phyloP scores from a whole-genome alignment of 2,329 filamentous ascomycete species.

The Pseudovirgaria hyperparasitica region DNA sequence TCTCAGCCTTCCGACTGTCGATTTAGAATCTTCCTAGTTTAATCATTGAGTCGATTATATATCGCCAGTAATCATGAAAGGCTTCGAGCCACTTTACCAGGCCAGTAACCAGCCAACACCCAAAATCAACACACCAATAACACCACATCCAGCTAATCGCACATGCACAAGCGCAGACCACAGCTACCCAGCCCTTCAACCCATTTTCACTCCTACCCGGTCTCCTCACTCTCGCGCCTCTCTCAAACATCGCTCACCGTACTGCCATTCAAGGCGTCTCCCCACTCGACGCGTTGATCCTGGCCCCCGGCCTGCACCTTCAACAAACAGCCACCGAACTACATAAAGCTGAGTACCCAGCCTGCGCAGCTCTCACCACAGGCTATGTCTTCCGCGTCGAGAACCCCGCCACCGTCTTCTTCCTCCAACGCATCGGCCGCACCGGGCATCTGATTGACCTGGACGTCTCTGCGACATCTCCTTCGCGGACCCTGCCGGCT shows the following conservation, averaged over 20 bases:
- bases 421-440: conserved; percentile 24
- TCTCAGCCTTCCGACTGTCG: no score
- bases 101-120: no score
- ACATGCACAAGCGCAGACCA: no score
- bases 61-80: no score
- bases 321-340: conserved; percentile 45
- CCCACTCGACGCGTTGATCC: conserved; percentile 41
- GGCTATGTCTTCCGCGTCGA: conserved; percentile 32
- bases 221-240: conserved; percentile 46
- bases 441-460: conserved; percentile 13
- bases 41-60: no score
- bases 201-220: no score
- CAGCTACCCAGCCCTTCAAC: no score
- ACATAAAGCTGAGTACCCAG: conserved; percentile 28
- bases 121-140: no score
- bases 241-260: conserved; percentile 42
- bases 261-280: conserved; percentile 45
- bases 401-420: conserved; percentile 42
- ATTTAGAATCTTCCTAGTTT: no score
- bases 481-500: no score
- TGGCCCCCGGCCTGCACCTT: conserved; percentile 49
- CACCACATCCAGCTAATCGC: no score
- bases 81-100: no score
- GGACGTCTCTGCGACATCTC: not conserved
- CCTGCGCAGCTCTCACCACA: conserved; percentile 29